Evolutionary conservation across 148 eudicot genomes (phyloP).

Genomic region (Amaranthus hypochondriacus): DNA sequence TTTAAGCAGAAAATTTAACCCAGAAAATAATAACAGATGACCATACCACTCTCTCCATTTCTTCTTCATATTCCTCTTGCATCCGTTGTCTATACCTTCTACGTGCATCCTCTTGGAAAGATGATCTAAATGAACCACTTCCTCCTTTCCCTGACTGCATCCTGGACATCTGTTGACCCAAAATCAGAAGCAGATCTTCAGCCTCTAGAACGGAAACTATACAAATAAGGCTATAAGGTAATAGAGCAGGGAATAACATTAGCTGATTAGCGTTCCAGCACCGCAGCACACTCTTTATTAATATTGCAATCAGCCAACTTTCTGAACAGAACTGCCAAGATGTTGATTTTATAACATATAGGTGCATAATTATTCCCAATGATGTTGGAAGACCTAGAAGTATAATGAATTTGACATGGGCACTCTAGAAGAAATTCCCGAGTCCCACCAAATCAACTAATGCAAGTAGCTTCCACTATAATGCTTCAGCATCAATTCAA

Average conservation of each 20-base stretch:
- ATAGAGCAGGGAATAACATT: neutral
- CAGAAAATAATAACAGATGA: neutral
- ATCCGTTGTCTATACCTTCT: conserved; percentile 76
- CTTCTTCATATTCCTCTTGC: conserved; percentile 97
- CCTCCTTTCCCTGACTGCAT: conserved; percentile 52
- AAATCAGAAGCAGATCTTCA: conserved; percentile 13
- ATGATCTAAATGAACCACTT: conserved; percentile 59
- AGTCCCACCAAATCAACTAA: too few relatives aligned
- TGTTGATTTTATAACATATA: neutral
- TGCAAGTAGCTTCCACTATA: too few relatives aligned
- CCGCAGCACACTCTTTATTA: too few relatives aligned
- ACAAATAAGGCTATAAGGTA: neutral
- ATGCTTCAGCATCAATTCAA: too few relatives aligned
- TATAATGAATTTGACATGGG: too few relatives aligned
- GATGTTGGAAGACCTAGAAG: neutral
- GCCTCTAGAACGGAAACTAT: neutral
- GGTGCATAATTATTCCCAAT: neutral
- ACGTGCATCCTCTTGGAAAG: conserved; percentile 84
- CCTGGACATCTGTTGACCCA: conserved; percentile 49
- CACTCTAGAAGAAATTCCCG: too few relatives aligned
- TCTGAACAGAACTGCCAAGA: too few relatives aligned
- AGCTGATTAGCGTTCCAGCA: too few relatives aligned
- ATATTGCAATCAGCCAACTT: too few relatives aligned
- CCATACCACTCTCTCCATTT: conserved; percentile 94
- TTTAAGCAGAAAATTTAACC: neutral